Percentiles rank a stretch among this genome's conserved stretches.
Conservation (phyloP, 129 eudicot genomes). For the Dittrichia graveolens region DNA sequence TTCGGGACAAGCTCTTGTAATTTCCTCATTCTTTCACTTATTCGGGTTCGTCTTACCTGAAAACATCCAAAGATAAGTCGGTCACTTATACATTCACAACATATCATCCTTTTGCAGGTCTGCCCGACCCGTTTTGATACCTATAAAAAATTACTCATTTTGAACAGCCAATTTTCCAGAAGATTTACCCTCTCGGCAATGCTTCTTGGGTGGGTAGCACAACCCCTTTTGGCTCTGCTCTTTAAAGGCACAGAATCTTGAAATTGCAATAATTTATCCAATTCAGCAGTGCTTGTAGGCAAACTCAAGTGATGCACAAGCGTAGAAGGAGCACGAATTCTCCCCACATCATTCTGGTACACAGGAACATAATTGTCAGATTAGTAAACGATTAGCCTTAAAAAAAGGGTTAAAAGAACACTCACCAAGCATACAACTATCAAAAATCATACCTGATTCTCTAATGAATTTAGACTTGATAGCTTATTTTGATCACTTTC, state of each 20-base stretch:
- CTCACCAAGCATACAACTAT: neutral
- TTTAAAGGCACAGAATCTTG: conserved; percentile 74
- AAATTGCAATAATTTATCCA: conserved; percentile 53
- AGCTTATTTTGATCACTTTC: conserved; percentile 48
- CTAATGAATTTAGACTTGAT: conserved; percentile 41
- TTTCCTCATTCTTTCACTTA: conserved; percentile 95
- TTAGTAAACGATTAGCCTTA: neutral
- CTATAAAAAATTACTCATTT: neutral
- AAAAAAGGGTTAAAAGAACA: neutral
- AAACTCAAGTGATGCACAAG: conserved; percentile 83
- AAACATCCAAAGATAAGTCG: conserved; percentile 3
- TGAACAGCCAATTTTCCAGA: neutral
- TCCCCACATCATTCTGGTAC: conserved; percentile 49
- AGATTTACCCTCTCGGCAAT: conserved; percentile 87
- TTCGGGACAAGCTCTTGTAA: conserved; percentile 97
- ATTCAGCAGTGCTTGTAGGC: conserved; percentile 61
- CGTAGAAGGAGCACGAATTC: conserved; percentile 47
- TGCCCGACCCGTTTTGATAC: neutral
- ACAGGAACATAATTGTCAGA: neutral
- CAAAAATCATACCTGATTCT: conserved; percentile 55
- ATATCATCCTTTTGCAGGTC: neutral
- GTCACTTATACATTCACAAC: neutral
- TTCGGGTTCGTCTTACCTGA: conserved; percentile 90
- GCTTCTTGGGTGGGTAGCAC: conserved; percentile 97
- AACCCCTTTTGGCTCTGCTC: conserved; percentile 87